Evolutionary conservation across 129 eudicot genomes (phyloP).

Genomic region (Escallonia herrerae): DNA sequence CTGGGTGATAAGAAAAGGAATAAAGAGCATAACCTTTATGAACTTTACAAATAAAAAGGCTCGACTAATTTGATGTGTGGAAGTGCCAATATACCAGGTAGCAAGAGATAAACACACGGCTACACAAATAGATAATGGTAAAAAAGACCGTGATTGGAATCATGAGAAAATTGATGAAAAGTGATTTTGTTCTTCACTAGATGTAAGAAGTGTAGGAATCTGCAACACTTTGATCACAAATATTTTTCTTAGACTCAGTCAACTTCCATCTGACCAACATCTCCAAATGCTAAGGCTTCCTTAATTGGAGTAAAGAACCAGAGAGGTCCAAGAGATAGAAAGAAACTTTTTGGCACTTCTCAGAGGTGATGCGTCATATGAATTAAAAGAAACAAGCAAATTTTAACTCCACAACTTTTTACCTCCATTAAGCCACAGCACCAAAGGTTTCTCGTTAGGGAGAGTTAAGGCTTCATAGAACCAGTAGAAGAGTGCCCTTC

Average conservation of each 20-base stretch:
- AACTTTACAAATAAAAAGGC: conserved; percentile 9
- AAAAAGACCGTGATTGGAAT: conserved; percentile 21
- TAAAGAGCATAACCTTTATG: conserved; percentile 12
- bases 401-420: conserved; percentile 11
- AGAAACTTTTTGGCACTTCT: too few relatives aligned
- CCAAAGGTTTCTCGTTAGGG: conserved; percentile 73
- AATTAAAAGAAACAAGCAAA: neutral
- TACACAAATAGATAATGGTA: conserved; percentile 11
- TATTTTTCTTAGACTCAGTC: neutral
- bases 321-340: too few relatives aligned
- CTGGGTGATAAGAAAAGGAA: conserved; percentile 10
- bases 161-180: conserved; percentile 16
- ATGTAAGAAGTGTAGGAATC: neutral
- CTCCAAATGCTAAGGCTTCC: neutral
- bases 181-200: neutral
- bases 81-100: conserved; percentile 14
- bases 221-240: neutral
- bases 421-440: conserved; percentile 93
- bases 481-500: conserved; percentile 84
- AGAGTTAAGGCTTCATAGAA: conserved; percentile 68
- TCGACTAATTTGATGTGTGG: conserved; percentile 17
- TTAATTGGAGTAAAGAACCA: neutral
- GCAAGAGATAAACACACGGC: conserved; percentile 1
- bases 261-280: conserved; percentile 2
- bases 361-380: neutral